Conservation (phyloP, 345 rosid species). For the Ricinus communis region DNA sequence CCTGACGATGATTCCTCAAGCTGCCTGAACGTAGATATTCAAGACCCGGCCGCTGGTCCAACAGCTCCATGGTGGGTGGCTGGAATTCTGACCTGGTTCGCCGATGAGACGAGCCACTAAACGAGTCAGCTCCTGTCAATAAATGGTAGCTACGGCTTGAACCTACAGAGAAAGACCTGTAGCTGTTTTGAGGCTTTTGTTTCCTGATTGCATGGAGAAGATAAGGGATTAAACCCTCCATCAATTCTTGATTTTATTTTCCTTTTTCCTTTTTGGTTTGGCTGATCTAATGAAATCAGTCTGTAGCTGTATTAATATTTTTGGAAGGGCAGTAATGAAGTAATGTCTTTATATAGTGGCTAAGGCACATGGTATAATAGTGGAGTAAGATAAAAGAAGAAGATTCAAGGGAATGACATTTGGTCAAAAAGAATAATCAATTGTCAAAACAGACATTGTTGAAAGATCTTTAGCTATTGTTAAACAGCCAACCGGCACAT, state of each 20-base stretch:
- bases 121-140: constrained; percentile 36
- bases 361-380: neutral
- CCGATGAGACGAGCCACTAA: constrained; percentile 37
- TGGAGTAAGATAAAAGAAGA: constrained; percentile 1
- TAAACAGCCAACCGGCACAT: neutral
- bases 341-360: neutral
- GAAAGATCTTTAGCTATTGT: neutral
- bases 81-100: constrained; percentile 47
- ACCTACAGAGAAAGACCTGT: constrained; percentile 32
- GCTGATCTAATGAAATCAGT: no score
- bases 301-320: neutral
- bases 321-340: neutral
- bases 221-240: constrained; percentile 84
- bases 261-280: neutral
- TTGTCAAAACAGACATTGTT: neutral
- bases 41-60: constrained; percentile 29
- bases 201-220: constrained; percentile 49
- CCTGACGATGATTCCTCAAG: neutral
- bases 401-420: neutral
- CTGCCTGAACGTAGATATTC: constrained; percentile 15
- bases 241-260: constrained; percentile 17
- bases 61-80: constrained; percentile 33
- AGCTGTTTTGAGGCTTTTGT: constrained; percentile 22
- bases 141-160: constrained; percentile 65
- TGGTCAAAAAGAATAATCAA: neutral